Conservation (phyloP, 257 asterid species). For the Solanum chilense region DNA sequence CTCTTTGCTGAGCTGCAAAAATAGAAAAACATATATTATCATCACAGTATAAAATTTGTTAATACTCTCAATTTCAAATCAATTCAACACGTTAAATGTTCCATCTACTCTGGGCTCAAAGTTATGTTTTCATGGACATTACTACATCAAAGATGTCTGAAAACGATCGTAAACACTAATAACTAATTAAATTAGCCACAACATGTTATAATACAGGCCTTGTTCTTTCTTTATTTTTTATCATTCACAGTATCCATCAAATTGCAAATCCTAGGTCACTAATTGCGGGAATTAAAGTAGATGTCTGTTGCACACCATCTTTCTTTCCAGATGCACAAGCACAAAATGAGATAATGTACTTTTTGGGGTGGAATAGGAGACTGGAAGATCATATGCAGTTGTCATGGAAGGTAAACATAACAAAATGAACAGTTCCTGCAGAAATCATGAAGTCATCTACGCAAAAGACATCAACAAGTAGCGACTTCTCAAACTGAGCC, state of each 20-base stretch:
- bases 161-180: background rate
- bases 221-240: background rate
- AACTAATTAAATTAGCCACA: background rate
- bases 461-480: background rate
- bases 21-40: background rate
- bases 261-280: background rate
- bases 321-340: background rate
- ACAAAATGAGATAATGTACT: background rate
- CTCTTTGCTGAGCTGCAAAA: conserved; percentile 69
- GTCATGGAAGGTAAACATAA: background rate
- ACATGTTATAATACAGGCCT: background rate
- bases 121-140: background rate
- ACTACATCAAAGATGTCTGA: background rate
- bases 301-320: background rate
- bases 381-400: background rate
- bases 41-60: background rate
- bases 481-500: background rate
- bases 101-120: background rate
- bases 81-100: background rate
- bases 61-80: background rate
- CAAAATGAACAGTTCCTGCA: background rate
- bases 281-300: background rate
- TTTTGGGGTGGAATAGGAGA: background rate
- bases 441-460: background rate
- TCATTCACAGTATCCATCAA: background rate